Base-by-base conservation (phyloP, 495 filamentous ascomycete genomes). In the Lindgomyces ingoldianus region DNA sequence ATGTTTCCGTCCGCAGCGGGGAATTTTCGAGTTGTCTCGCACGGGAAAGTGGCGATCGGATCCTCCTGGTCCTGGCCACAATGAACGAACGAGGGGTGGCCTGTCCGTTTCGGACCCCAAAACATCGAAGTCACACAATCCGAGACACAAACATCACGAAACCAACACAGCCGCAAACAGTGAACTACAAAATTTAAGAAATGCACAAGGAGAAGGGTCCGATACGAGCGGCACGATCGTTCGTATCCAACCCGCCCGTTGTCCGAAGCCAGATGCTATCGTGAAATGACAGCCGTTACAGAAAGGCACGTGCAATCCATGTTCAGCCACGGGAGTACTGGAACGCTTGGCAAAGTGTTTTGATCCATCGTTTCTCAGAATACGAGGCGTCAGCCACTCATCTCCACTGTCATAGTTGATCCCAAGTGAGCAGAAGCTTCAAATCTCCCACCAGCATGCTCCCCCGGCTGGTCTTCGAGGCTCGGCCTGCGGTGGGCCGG, bases 301-400 rank as follows among this genome's bases (percentile, higher is more conserved):
- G 33, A 14, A 39, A 39, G n/a, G 54, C 4, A 18, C 44, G 36
- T 11, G 54, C 25, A 14, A 50, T 9, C n/a, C 47, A 50, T 50
- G 2, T 24, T 21, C n/a, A n/a, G n/a, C n/a, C n/a, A n/a, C n/a
- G n/a, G n/a, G n/a, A n/a, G n/a, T n/a, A n/a, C n/a, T n/a, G n/a
- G n/a, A 30, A 30, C 27, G 29, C 41, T 39, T 39, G 30, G 53
- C 24, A 36, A 21, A 18, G 44, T 42, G 54, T 22, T 26, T 22
- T 26, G 54, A 27, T 29, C 44, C 56, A 48, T 36, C 18, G 2
- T 25, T 22, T 53, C 16, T 19, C 29, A 11, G 19, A 52, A 60
- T 51, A 51, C 59, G 59, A 62, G 39, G 12, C 36, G 9, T n/a
- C 48, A 61, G 59, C 59, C 59, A 62, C 60, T 57, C 60, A 64